Evolutionary conservation across 1,284 basidiomycete species (phyloP), one percentile per base, ranked within the genome.

Genomic region (Kwoniella shivajii): DNA sequence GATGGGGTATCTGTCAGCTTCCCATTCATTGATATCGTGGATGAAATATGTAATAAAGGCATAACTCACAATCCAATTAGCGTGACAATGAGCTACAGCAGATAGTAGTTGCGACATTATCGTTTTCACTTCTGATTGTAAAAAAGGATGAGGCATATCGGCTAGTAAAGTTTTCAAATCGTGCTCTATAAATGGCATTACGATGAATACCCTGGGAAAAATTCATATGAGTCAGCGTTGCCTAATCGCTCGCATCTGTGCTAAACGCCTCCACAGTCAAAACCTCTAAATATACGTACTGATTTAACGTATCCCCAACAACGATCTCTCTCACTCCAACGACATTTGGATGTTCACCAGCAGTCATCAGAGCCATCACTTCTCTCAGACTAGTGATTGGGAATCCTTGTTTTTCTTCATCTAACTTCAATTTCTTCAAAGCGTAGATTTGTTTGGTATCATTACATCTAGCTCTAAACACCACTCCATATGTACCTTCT

Each of bases 131-230:
- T 99, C 96, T 34, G 92, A 96, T 74, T 94, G 92, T 27, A 97
- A 80, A 79, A 99, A 99, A 0, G 95, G 92, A 36, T 88, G 85
- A 1, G 92, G 90, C 92, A 97, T 97, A 60, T 90, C 82, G 11
- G 88, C 89, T 53, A 99, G 83, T 48, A 99, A 83, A 1, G 93
- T 90, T 79, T 99, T 99, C 72, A 99, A 86, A 76, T 99, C 95
- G 77, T 99, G 96, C 78, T 99, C 96, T 73, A 99, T 94, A 73
- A 99, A 99, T 71, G 98, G 95, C 93, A 98, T 98, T 30, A 97
- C 94, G 61, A 99, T 92, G 78, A 93, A 99, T 53, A 98, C 92
- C 81, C 92, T 94, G 81, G 51, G 60, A n/a, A 14, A 7, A 26
- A n/a, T 14, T 55, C 37, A 49, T 42, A 46, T 4, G 46, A 5